Base-by-base conservation (phyloP, 148 eudicot genomes). In the Oxyria digyna region DNA sequence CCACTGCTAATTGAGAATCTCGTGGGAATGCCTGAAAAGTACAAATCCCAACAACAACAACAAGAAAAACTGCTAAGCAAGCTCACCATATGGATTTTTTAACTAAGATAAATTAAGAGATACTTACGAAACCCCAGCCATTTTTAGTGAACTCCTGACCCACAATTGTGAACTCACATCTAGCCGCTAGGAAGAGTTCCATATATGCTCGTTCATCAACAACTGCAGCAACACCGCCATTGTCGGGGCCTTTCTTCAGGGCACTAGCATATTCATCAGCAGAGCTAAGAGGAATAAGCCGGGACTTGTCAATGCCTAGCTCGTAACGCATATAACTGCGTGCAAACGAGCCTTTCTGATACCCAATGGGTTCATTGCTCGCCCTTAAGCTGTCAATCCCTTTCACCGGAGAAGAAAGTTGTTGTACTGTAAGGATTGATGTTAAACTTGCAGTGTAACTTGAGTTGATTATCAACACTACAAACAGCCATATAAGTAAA, bases 21-120 rank as follows among this genome's bases (percentile, higher is more conserved):
- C 83, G 71, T 5, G 88, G 92, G 74, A 89, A 87, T 29, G 96
- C 92, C 96, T 89, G 79, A 8, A 13, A n/a, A n/a, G n/a, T 18
- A 17, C 35, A 57, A 54, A 26, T 9, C 63, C 12, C n/a, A n/a
- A n/a, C n/a, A n/a, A n/a, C n/a, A 4, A 12, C 8, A 50, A 21
- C 10, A 59, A 50, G n/a, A 21, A 14, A 40, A 24, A 5, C 18
- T 17, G 52, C 21, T 48, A 48, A 48, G 21, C 52, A 48, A 48
- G 52, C 52, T 7, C n/a, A n/a, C n/a, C n/a, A n/a, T n/a, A n/a
- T n/a, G n/a, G n/a, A n/a, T n/a, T n/a, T 4, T 43, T 17, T 43
- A 3, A 17, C 49, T 43, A 50, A 43, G 49, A 21, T 7, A 50
- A 50, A 50, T 8, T 20, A 1, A 10, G 17, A 54, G 62, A 54